Base-by-base conservation (phyloP, 306 rosid species). In the Malus sylvestris region DNA sequence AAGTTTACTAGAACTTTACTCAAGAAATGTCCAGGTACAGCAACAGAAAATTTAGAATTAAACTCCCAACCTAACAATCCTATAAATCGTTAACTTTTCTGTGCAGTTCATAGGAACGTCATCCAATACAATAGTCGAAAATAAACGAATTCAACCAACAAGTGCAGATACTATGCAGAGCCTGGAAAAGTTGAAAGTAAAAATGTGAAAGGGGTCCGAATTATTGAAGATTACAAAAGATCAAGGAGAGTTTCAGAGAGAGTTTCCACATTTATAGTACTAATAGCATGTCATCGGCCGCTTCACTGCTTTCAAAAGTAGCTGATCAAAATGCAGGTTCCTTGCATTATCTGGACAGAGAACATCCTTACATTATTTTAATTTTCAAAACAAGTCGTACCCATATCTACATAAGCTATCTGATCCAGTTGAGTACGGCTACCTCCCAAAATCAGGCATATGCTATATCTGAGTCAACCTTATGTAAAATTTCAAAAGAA, bases 291-390 rank as follows among this genome's bases (percentile, higher is more conserved):
- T 0, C 12, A 71, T 30, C 65, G 19, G 18, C 46, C 52, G 55
- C 52, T 51, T 66, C 52, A 10, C 38, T 52, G 25, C 71, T 32
- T 23, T 64, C 20, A 75, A 38, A 27, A 55, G 22, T 65, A 2
- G 23, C 45, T 20, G 27, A 27, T 55, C 38, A 6, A 49, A 42
- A 69, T 61, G 69, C 30, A 61, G 69, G 42, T 57, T 23, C 27
- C 68, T 18, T 25, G 29, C 27, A 33, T 46, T 16, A 40, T 42
- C 29, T 18, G 16, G 30, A 74, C 42, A 19, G 16, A 40, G 9
- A 62, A 61, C 61, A 19, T 19, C 30, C 70, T 29, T 44, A 12
- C 60, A 61, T 70, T 81, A 73, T 45, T 67, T 71, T 75, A 57
- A 57, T 68, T 66, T 72, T 33, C 40, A 33, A 49, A 67, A 35